Conservation (phyloP, 1,284 basidiomycete genomes). For the Rhodotorula mucilaginosa region DNA sequence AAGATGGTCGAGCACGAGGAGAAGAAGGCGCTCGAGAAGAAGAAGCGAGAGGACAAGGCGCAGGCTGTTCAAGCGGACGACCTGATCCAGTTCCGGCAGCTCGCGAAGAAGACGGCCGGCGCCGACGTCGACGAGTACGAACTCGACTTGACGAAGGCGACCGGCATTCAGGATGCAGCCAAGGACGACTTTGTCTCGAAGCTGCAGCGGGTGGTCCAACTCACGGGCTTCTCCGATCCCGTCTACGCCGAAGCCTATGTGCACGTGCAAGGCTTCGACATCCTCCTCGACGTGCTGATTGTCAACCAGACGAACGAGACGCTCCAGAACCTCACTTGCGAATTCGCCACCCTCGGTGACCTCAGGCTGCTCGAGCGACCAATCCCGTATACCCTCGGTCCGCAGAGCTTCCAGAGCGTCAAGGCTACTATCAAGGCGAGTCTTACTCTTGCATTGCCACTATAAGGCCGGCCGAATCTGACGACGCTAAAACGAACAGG, state of each 20-base stretch:
- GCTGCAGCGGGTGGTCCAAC: conserved; percentile 88
- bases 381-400: conserved; percentile 85
- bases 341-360: conserved; percentile 96
- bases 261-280: conserved; percentile 98
- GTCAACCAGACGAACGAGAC: conserved; percentile 97
- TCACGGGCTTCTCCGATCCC: conserved; percentile 97
- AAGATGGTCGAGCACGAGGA: conserved; percentile 93
- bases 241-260: conserved; percentile 98
- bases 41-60: conserved; percentile 70
- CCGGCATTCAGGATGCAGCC: conserved; percentile 70
- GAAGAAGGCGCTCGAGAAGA: conserved; percentile 85
- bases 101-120: conserved; percentile 76
- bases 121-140: conserved; percentile 81
- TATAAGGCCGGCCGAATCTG: not conserved
- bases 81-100: conserved; percentile 85
- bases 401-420: conserved; percentile 96
- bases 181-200: conserved; percentile 97
- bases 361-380: conserved; percentile 96
- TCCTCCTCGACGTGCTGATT: conserved; percentile 88
- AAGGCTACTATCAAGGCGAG: conserved; percentile 94
- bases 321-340: conserved; percentile 92
- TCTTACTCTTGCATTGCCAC: not conserved
- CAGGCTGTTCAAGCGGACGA: conserved; percentile 87
- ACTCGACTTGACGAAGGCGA: conserved; percentile 84
- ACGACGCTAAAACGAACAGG: conserved; percentile 47